Evolutionary conservation across 768 basidiomycete genomes (phyloP).

Genomic region (Mycena sanguinolenta): DNA sequence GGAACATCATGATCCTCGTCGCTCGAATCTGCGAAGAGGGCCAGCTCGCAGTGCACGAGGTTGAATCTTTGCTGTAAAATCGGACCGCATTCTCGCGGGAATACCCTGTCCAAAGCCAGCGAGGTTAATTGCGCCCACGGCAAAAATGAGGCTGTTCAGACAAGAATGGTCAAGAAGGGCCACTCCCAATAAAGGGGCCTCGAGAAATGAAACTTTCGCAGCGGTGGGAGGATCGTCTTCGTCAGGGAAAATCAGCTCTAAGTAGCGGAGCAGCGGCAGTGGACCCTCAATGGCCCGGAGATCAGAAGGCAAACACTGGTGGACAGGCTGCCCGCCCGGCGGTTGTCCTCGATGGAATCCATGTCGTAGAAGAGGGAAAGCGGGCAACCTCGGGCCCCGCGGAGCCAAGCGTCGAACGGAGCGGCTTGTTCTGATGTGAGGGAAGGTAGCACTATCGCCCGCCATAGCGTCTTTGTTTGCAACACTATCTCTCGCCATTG

Average conservation of each 20-base stretch:
- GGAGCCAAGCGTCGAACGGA: not conserved
- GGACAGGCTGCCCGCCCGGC: not conserved
- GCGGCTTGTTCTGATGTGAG: not conserved
- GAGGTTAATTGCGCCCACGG: slow-evolving; percentile 2
- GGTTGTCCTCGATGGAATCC: not conserved
- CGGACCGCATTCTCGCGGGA: not conserved
- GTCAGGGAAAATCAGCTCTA: not conserved
- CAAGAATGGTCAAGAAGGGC: no score
- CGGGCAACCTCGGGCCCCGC: not conserved
- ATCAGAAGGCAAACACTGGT: no score
- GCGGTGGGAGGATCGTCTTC: not conserved
- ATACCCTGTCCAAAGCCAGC: not conserved
- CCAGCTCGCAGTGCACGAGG: not conserved
- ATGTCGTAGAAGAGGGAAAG: not conserved
- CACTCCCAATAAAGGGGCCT: not conserved
- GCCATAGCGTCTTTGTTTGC: not conserved
- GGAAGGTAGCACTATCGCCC: not conserved
- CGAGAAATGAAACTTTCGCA: not conserved
- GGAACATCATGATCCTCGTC: not conserved
- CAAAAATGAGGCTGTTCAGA: not conserved
- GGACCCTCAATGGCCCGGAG: not conserved
- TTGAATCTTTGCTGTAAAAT: not conserved
- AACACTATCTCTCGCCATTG: not conserved
- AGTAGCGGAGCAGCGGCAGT: not conserved
- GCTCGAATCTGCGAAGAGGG: no score